Evolutionary conservation across 495 filamentous ascomycete species (phyloP).

Genomic region (Penicillium angulare): DNA sequence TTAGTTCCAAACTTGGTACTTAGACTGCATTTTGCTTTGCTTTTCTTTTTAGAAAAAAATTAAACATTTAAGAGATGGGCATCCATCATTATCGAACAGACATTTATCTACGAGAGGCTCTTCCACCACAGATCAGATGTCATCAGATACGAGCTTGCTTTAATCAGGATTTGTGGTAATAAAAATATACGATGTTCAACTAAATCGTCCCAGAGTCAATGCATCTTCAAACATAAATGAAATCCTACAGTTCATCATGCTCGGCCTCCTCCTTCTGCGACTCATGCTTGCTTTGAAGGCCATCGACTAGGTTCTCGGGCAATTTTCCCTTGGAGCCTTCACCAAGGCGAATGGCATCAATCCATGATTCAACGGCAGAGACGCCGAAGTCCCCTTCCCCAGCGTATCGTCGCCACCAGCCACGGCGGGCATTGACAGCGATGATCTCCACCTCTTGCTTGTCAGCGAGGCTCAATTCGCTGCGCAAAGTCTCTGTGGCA

Average conservation of each 20-base stretch:
- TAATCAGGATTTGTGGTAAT: no score
- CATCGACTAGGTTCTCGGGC: constrained; percentile 67
- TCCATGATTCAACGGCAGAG: constrained; percentile 72
- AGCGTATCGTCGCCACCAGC: constrained; percentile 78
- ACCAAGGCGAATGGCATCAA: constrained; percentile 83
- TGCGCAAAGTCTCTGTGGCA: constrained; percentile 53
- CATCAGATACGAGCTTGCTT: no score
- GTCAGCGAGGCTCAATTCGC: constrained; percentile 58
- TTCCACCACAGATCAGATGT: no score
- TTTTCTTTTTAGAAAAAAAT: no score
- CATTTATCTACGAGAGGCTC: no score
- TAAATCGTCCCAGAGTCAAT: no score
- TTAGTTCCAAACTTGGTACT: no score
- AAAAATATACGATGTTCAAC: no score
- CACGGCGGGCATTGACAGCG: constrained; percentile 77
- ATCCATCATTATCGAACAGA: no score
- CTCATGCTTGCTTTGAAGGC: constrained; percentile 33
- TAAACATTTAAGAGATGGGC: no score
- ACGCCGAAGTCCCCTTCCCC: constrained; percentile 53
- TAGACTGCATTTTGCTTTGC: no score
- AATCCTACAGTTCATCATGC: constrained; percentile 37
- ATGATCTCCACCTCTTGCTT: constrained; percentile 57
- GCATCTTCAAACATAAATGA: no score
- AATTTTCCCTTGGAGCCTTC: constrained; percentile 80
- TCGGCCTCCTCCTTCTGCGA: constrained; percentile 36